Evolutionary conservation across 1,284 basidiomycete genomes (phyloP), one percentile per base, ranked within the genome.

Genomic region (Exobasidium rhododendri): DNA sequence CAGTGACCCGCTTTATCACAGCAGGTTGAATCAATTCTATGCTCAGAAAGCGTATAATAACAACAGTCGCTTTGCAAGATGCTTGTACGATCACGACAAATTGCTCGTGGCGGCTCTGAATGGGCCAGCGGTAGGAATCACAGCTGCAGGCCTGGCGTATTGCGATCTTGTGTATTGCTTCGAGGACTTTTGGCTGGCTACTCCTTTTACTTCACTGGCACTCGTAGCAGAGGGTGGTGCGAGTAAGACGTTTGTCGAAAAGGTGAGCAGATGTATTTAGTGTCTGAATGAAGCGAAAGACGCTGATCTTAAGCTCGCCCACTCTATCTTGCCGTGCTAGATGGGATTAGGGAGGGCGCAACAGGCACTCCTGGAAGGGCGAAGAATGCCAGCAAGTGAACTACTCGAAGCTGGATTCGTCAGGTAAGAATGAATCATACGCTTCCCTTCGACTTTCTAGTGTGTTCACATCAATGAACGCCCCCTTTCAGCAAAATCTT

Each of bases 21-120:
- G 14, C 2, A 26, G n/a, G 4, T 13, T 13, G 4, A 2, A 20
- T 5, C 4, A 28, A 50, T 24, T 28, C 14, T 24, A 26, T 20
- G 26, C 20, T 6, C 47, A 50, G 26, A 4, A 26, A 6, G 47
- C 26, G 28, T 50, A 50, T 13, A 24, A 20, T 14, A 50, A 28
- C 28, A 50, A 50, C 24, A 28, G 47, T 24, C n/a, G n/a, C 20
- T 20, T 26, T 4, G 13, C 26, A 13, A 50, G 47, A 50, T 24
- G 14, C 13, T 24, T 50, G 24, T 50, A 50, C 28, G 28, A 50
- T 50, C 68, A 68, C 35, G 61, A 65, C 17, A 71, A 71, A 57
- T 53, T 73, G 22, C 29, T 73, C 3, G 69, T 73, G 43, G 71
- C 65, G 26, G 71, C 70, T 1, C 54, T 73, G 30, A 73, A 73